Evolutionary conservation across 106 monocot genomes (phyloP).

Genomic region (Narthecium ossifragum): DNA sequence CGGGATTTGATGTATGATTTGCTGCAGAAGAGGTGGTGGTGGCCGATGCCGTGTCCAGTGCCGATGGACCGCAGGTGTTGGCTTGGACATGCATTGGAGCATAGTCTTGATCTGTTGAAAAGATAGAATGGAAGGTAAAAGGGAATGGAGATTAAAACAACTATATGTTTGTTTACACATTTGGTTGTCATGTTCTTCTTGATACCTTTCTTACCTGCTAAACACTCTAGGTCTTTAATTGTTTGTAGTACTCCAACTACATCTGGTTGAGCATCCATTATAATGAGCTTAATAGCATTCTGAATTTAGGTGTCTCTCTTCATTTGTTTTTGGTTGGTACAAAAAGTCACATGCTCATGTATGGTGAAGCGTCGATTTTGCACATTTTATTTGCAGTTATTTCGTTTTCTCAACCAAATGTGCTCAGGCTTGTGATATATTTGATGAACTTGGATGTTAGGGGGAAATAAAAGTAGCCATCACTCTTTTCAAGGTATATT

Average conservation of each 20-base stretch:
- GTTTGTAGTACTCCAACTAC: neutral
- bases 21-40: conserved; percentile 15
- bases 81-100: conserved; percentile 21
- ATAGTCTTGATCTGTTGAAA: conserved; percentile 6
- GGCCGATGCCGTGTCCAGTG: conserved; percentile 2
- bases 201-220: neutral
- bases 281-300: too few species aligned
- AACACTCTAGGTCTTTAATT: neutral
- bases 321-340: too few species aligned
- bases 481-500: too few species aligned
- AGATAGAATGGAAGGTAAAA: neutral
- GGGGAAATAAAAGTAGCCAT: too few species aligned
- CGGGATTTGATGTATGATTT: conserved; percentile 25
- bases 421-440: too few species aligned
- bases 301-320: too few species aligned
- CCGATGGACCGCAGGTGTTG: neutral
- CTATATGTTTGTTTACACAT: neutral
- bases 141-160: neutral
- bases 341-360: too few species aligned
- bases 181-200: neutral
- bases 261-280: too few species aligned
- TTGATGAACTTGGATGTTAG: too few species aligned
- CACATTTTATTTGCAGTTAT: too few species aligned
- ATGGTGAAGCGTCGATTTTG: too few species aligned
- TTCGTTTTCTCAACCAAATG: too few species aligned